Evolutionary conservation across 129 eudicot species (phyloP), one percentile per base, ranked within the genome.

Genomic region (Helianthus tuberosus): DNA sequence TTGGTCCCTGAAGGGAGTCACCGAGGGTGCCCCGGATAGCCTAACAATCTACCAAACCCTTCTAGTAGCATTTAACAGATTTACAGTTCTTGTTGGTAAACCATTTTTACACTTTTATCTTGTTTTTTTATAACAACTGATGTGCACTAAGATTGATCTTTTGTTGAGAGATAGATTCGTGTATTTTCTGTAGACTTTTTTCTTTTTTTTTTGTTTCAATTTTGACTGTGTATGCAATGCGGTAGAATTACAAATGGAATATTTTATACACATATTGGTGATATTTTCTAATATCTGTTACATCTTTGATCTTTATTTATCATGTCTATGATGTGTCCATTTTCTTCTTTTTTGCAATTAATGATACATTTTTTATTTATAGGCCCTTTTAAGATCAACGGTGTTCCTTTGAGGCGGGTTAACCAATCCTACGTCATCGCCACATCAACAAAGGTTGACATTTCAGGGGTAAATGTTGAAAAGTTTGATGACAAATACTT

Each of bases 371-470:
- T n/a, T 78, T 78, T 49, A 20, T 25, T 9, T 15, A 20, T 63
- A 89, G 96, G 96, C 3, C 96, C 96, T 0, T 89, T 80, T 72
- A 87, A 85, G 81, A 68, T 89, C 64, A 89, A 89, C 44, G 96
- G 96, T 72, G 93, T 87, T 44, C 96, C 96, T 46, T 70, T 89
- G 66, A 89, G 96, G 67, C 85, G 96, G 35, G 92, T 89, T 38
- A 89, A 89, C 59, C 93, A 84, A 64, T 65, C 96, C 3, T 90
- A 87, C 55, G 93, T 90, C 8, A 85, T 90, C 58, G 90, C 85
- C 12, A 89, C 91, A 47, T 89, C 89, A n/a, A 84, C 93, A 20
- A 85, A 88, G 79, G 90, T 85, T 13, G 90, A 88, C 72, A 72
- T 88, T 12, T 27, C 84, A 23, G 93, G 86, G 23, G 86, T 85